These are phyloP conservation scores for Stenocarpella maydis DNA, from an alignment of 2,329 filamentous ascomycete species.

Conservation along the genomic window DNA sequence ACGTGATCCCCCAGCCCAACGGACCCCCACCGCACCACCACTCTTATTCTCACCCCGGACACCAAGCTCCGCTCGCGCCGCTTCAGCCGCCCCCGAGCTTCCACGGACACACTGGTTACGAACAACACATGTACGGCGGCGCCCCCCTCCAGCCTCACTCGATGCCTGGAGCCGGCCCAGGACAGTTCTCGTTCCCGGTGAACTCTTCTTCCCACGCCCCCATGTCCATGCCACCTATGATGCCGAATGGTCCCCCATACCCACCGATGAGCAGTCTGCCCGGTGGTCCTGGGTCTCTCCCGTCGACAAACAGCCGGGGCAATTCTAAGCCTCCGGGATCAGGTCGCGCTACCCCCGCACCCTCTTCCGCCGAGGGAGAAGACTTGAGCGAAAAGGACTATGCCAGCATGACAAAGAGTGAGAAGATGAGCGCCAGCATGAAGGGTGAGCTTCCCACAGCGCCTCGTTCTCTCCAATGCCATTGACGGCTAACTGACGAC, in stretches of 20 bases:
- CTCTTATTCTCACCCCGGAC: conserved; percentile 9
- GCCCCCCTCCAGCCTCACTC: conserved; percentile 20
- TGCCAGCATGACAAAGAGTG: conserved; percentile 68
- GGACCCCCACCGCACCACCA: conserved; percentile 23
- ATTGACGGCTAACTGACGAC: background rate
- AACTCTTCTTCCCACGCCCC: conserved; percentile 20
- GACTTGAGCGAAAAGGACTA: conserved; percentile 59
- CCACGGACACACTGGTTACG: conserved; percentile 31
- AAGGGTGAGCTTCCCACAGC: conserved; percentile 57
- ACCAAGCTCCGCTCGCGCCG: conserved; percentile 23
- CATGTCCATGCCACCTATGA: conserved; percentile 33
- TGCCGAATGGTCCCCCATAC: conserved; percentile 16
- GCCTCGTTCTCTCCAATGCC: background rate
- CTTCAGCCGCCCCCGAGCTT: conserved; percentile 33
- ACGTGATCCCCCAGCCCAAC: conserved; percentile 28
- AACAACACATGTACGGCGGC: conserved; percentile 28
- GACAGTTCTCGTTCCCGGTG: conserved; percentile 29
- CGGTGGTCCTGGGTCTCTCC: conserved; percentile 28
- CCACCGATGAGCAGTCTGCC: conserved; percentile 11
- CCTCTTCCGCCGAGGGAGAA: conserved; percentile 41
- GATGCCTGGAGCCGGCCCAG: conserved; percentile 25
- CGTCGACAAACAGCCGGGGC: conserved; percentile 24
- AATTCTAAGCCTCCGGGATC: conserved; percentile 40
- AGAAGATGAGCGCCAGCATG: conserved; percentile 73
- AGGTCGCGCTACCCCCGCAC: conserved; percentile 42